Base-by-base conservation (phyloP, 345 rosid species). In the Sonneratia caseolaris region DNA sequence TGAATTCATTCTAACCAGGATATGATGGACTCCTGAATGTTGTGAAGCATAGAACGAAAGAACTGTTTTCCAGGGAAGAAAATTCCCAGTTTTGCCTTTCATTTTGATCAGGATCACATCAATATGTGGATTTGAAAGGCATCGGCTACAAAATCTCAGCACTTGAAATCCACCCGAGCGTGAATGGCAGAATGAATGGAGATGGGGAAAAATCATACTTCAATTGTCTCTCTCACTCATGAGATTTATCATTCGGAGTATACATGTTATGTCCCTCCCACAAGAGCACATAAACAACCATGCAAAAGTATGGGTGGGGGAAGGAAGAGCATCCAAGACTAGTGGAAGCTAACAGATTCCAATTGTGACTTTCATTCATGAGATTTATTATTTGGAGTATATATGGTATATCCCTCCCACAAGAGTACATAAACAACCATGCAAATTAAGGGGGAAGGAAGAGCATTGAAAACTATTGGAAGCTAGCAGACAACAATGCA, bases 351-450 rank as follows among this genome's bases (percentile, higher is more conserved):
- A 59, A 59, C 64, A 59, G 32, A 62, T 11, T 62, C 27, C 66
- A 12, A 62, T 62, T 62, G 66, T 13, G 12, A 62, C 19, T n/a
- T 62, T 62, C 66, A 62, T 62, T 62, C 66, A 62, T 27, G 66
- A 62, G 66, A 62, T 35, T 32, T 27, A 32, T 62, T 62, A 62
- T 27, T 62, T 11, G 16, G 13, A 62, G 66, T 62, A 35, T 62
- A 62, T 62, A 62, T 27, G 66, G 37, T 62, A 27, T 18, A 15
- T 47, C 71, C 49, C 19, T 69, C 47, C 71, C 71, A 47, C 59
- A 38, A 36, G 21, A 47, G 22, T 47, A 47, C 70, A 69, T 12
- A 47, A 11, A 21, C 59, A 18, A 4, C 40, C 11, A 1, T 69
- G 19, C 18, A 32, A 62, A 32, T 18, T 62, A 27, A 27, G 38